Evolutionary conservation across 768 basidiomycete genomes (phyloP).

Genomic region (Lactarius evosmus): DNA sequence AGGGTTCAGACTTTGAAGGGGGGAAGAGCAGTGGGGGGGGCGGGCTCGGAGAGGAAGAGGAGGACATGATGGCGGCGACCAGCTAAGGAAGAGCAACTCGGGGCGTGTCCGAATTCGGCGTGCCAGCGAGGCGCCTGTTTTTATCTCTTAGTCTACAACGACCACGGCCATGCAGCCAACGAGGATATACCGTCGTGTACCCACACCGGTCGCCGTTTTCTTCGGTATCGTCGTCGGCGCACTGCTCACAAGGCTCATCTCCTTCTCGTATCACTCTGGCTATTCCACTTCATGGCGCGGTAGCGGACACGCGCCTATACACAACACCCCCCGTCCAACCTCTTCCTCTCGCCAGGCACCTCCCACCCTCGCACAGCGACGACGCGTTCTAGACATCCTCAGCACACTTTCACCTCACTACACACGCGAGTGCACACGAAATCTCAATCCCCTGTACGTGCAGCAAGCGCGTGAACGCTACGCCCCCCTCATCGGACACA

Average conservation of each 20-base stretch:
- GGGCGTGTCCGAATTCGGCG: background rate
- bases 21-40: constrained; percentile 17
- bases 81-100: background rate
- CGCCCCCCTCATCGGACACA: constrained; percentile 75
- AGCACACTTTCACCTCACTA: constrained; percentile 87
- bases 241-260: constrained; percentile 39
- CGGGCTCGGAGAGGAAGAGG: constrained; percentile 15
- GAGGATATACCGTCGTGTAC: constrained; percentile 33
- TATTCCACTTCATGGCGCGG: constrained; percentile 50
- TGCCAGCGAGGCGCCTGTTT: background rate
- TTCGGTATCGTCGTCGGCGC: constrained; percentile 63
- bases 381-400: constrained; percentile 81
- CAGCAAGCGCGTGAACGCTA: constrained; percentile 88
- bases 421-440: constrained; percentile 87
- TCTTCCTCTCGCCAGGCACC: constrained; percentile 53
- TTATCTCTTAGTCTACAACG: constrained; percentile 9
- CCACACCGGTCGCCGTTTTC: constrained; percentile 53
- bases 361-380: constrained; percentile 81
- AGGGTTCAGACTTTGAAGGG: constrained; percentile 10
- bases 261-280: constrained; percentile 25
- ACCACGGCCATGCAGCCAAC: constrained; percentile 12
- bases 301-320: constrained; percentile 46
- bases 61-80: constrained; percentile 1
- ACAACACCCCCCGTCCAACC: constrained; percentile 45
- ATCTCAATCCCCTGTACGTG: constrained; percentile 78